A percentile compares a stretch with the other conserved stretches of the same genome.
Conservation (phyloP, 2,329 filamentous ascomycete species). For the Huntiella abstrusa region DNA sequence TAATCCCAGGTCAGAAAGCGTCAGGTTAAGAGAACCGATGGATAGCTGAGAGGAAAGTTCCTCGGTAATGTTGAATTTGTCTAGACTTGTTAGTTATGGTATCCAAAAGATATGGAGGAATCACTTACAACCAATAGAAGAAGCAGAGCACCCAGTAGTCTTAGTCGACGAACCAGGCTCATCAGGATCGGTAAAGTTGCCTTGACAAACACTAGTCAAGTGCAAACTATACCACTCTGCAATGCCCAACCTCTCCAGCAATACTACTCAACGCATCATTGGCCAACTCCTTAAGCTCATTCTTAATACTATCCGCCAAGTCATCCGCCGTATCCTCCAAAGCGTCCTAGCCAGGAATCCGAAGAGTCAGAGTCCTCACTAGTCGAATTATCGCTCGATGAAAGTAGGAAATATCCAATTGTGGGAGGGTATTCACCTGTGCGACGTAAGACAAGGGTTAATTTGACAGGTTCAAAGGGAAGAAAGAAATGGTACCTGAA, state of each 20-base stretch:
- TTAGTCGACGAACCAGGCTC: conserved; percentile 18
- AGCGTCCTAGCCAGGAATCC: conserved; percentile 16
- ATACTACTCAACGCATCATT: conserved; percentile 23
- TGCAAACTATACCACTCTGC: conserved; percentile 34
- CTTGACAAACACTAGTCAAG: conserved; percentile 28
- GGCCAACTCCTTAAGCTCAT: conserved; percentile 16
- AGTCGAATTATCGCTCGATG: conserved; percentile 11
- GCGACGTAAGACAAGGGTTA: conserved; percentile 7
- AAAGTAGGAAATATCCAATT: conserved; percentile 6
- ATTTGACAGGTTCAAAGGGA: neutral
- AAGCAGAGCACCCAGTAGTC: conserved; percentile 26
- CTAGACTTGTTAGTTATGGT: conserved; percentile 12
- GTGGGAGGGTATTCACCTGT: conserved; percentile 9
- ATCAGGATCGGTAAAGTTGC: conserved; percentile 23
- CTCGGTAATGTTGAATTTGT: conserved; percentile 27
- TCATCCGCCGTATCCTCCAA: conserved; percentile 13
- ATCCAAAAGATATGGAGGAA: neutral
- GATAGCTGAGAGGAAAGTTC: conserved; percentile 28
- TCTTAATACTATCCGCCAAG: conserved; percentile 12
- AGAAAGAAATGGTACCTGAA: neutral
- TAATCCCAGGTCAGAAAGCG: conserved; percentile 26
- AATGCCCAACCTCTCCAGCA: conserved; percentile 26
- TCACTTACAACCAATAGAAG: conserved; percentile 21
- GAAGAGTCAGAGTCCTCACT: conserved; percentile 14
- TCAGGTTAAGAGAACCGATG: conserved; percentile 26